These are phyloP conservation scores for Brettanomyces naardenensis DNA, from an alignment of 805 yeast species.

Conservation along the genomic window DNA sequence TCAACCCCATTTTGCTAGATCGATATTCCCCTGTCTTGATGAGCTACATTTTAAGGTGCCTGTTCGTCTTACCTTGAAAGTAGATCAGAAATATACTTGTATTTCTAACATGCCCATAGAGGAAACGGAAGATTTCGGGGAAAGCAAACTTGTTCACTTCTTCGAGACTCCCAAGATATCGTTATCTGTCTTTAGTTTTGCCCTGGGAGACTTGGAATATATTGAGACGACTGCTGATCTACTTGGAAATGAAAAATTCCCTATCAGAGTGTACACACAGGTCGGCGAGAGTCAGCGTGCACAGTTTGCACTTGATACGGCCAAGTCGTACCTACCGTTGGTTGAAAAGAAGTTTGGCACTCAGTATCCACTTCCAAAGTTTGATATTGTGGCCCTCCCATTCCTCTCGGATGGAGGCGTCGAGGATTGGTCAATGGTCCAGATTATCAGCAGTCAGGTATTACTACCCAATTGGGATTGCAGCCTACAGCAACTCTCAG, in stretches of 20 bases:
- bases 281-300: constrained; percentile 42
- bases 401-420: constrained; percentile 71
- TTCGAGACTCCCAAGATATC: constrained; percentile 50
- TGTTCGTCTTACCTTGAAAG: constrained; percentile 40
- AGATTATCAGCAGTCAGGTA: constrained; percentile 46
- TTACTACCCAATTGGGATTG: constrained; percentile 28
- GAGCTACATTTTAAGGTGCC: constrained; percentile 50
- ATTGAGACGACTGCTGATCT: constrained; percentile 30
- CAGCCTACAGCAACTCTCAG: constrained; percentile 10
- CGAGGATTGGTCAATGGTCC: constrained; percentile 71
- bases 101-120: constrained; percentile 40
- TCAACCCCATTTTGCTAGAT: constrained; percentile 59
- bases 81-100: constrained; percentile 38
- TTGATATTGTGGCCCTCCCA: constrained; percentile 65
- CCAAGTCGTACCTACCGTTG: constrained; percentile 39
- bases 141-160: constrained; percentile 33
- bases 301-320: constrained; percentile 40
- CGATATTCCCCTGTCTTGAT: constrained; percentile 63
- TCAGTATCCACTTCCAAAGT: constrained; percentile 50
- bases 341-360: constrained; percentile 36
- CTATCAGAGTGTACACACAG: constrained; percentile 49
- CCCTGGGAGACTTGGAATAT: constrained; percentile 58
- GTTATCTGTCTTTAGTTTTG: constrained; percentile 60
- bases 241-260: constrained; percentile 23
- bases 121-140: constrained; percentile 5